phyloP scores from a whole-genome alignment of 106 monocot species.

The Iris macrosiphon region DNA sequence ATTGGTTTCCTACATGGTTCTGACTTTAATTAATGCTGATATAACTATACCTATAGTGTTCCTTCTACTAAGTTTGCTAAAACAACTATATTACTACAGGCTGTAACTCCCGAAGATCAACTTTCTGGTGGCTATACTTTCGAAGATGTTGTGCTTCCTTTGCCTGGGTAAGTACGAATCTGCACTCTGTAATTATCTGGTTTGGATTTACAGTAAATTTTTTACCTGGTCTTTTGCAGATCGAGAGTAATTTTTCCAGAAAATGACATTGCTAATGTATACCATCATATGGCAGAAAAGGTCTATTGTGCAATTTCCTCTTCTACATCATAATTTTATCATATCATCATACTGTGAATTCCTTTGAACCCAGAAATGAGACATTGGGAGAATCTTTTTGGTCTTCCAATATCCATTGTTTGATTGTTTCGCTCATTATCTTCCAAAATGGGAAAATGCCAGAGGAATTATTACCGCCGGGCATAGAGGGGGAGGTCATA shows the following conservation, averaged over 20 bases:
- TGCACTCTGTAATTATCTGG: not conserved
- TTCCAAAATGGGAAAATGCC: no score
- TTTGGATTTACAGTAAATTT: slow-evolving; percentile 1
- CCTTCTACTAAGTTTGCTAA: slow-evolving; percentile 8
- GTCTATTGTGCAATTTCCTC: no score
- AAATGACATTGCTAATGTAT: slow-evolving; percentile 74
- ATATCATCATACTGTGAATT: no score
- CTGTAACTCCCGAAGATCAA: slow-evolving; percentile 62
- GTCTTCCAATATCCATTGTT: no score
- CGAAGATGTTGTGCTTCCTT: slow-evolving; percentile 96
- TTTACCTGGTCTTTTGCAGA: slow-evolving; percentile 31
- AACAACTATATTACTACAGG: slow-evolving; percentile 25
- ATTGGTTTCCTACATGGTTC: not conserved
- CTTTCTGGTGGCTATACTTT: slow-evolving; percentile 51
- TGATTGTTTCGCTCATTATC: no score
- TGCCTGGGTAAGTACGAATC: slow-evolving; percentile 68
- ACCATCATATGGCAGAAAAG: slow-evolving; percentile 68
- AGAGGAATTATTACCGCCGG: no score
- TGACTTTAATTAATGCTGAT: not conserved
- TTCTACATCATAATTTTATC: no score
- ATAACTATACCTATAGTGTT: not conserved
- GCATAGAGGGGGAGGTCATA: no score
- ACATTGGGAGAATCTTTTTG: no score
- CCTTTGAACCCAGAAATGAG: no score
- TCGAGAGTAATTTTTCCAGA: slow-evolving; percentile 75